These are phyloP conservation scores for Penicillium salamii DNA, from an alignment of 495 filamentous ascomycete genomes.

Conservation along the genomic window DNA sequence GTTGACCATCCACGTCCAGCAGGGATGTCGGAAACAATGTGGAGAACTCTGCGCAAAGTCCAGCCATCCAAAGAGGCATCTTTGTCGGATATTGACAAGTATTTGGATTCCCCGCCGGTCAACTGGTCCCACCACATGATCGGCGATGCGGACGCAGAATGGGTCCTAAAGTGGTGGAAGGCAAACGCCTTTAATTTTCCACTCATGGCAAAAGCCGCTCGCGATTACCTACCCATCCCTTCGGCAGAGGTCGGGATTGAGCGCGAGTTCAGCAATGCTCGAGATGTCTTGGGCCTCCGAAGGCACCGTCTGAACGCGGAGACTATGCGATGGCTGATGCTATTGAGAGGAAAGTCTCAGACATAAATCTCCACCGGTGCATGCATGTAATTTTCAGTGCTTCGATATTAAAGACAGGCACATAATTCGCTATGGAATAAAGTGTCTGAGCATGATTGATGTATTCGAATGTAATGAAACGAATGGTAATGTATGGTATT, in stretches of 20 bases:
- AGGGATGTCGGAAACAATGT: too few species aligned
- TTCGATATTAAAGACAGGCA: neutral
- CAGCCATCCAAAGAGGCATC: too few species aligned
- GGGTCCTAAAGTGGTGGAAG: slow-evolving; percentile 15
- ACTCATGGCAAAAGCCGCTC: slow-evolving; percentile 15
- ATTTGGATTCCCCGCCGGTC: slow-evolving; percentile 11
- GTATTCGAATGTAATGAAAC: too few species aligned
- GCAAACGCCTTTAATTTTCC: slow-evolving; percentile 14
- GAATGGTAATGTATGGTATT: too few species aligned
- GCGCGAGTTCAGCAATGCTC: slow-evolving; percentile 14
- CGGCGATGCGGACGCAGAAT: slow-evolving; percentile 9
- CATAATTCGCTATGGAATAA: slow-evolving; percentile 1
- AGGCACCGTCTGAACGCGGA: slow-evolving; percentile 14
- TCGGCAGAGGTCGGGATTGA: slow-evolving; percentile 12
- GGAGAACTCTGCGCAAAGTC: too few species aligned
- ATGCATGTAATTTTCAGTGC: slow-evolving; percentile 7
- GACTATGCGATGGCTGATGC: slow-evolving; percentile 16
- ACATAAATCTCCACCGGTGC: neutral
- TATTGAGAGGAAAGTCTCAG: slow-evolving; percentile 9
- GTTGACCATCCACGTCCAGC: too few species aligned
- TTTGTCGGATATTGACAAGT: slow-evolving; percentile 14
- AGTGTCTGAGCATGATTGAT: slow-evolving; percentile 7
- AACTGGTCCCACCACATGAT: slow-evolving; percentile 16
- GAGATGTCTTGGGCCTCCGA: slow-evolving; percentile 14
- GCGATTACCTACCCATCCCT: slow-evolving; percentile 11